Evolutionary conservation across 306 rosid genomes (phyloP).

Genomic region (Acmispon strigosus): DNA sequence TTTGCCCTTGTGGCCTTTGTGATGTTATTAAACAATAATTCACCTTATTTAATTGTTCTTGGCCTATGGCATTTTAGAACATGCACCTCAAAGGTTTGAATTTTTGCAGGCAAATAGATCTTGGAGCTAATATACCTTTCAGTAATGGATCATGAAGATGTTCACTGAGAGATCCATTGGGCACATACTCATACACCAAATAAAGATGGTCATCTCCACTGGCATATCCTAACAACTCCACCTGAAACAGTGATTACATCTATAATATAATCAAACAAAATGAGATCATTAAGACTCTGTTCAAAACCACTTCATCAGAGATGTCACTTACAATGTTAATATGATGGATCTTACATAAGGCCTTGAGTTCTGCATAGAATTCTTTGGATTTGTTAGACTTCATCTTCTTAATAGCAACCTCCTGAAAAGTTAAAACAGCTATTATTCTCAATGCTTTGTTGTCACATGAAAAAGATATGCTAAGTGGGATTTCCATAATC

Average conservation of each 20-base stretch:
- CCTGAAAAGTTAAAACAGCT: constrained; percentile 43
- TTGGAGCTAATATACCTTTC: constrained; percentile 41
- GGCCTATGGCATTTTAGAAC: not conserved
- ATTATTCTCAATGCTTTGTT: not conserved
- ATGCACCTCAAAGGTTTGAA: not conserved
- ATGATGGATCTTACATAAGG: constrained; percentile 63
- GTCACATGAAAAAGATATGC: not conserved
- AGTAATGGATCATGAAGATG: constrained; percentile 77
- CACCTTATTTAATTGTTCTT: not conserved
- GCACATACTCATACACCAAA: constrained; percentile 71
- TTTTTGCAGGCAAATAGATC: not conserved
- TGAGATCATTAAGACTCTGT: not conserved
- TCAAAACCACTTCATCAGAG: not conserved
- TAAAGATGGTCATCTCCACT: constrained; percentile 85
- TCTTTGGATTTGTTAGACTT: constrained; percentile 68
- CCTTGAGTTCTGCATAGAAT: constrained; percentile 79
- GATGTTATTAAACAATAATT: not conserved
- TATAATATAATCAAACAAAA: not conserved
- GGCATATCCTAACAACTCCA: constrained; percentile 75
- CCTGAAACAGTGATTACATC: constrained; percentile 40
- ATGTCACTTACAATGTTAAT: constrained; percentile 50
- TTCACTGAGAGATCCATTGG: constrained; percentile 68
- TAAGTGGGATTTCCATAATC: constrained; percentile 22
- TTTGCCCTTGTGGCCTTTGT: not conserved
- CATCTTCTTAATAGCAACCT: constrained; percentile 84